Evolutionary conservation across 345 rosid species (phyloP), one percentile per base, ranked within the genome.

Genomic region (Sonneratia alba): DNA sequence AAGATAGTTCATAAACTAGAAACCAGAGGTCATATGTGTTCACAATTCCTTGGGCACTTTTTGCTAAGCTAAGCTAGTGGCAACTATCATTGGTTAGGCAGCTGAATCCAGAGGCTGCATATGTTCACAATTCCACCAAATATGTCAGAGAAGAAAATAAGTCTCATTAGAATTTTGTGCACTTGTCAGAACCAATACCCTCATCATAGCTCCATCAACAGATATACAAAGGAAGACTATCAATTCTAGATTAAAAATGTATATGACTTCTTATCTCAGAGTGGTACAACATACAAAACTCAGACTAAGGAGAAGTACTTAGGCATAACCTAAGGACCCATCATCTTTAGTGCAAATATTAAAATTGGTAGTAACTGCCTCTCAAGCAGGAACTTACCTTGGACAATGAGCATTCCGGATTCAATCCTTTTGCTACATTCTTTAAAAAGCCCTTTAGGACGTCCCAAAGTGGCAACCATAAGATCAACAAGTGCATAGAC

Each of bases 371-470:
- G 27, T 24, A 62, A 62, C 16, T 62, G 64, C 66, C 18, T 70
- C 37, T 36, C 36, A 65, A 12, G 22, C 49, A 70, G 64, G 49
- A 47, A 24, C 73, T 59, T 72, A 91, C 98, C 96, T 86, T 86
- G 87, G 80, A 89, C 86, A 32, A 80, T 85, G 45, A 83, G 87
- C 85, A 90, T 79, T 77, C 99, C 99, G 71, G 94, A 85, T 68
- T 90, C 89, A 19, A 95, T 89, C 71, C 99, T 96, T 80, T 88
- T 90, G 21, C 86, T 84, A 80, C 98, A 95, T 65, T 95, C 99
- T 81, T 90, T 95, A 75, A 92, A 95, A 70, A 81, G 85, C 74
- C 99, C 99, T 75, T 90, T 91, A 10, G 99, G 99, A 74, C 99
- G 99, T 69, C 94, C 94, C 43, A 90, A 79, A 73, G 90, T 83